Evolutionary conservation across 1,284 basidiomycete species (phyloP).

Genomic region (Ganoderma lucidum): DNA sequence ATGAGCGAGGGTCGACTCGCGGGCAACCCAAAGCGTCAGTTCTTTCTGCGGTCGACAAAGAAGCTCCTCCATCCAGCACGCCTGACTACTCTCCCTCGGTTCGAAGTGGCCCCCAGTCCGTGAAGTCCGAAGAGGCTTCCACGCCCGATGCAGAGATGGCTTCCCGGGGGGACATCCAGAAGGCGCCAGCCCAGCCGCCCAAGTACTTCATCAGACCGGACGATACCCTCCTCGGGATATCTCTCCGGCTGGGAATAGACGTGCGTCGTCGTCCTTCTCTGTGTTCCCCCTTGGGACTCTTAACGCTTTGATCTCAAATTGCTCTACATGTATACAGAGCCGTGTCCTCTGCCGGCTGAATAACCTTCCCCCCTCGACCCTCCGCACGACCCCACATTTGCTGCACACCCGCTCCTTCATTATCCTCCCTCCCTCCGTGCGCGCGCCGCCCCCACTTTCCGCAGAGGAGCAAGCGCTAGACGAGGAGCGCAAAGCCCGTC

Average conservation of each 20-base stretch:
- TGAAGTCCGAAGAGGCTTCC: not conserved
- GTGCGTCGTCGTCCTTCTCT: conserved; percentile 61
- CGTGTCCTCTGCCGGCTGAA: conserved; percentile 70
- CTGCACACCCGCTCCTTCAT: conserved; percentile 73
- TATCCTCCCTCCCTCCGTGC: conserved; percentile 53
- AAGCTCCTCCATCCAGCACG: not conserved
- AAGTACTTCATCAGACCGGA: conserved; percentile 65
- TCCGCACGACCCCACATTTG: conserved; percentile 76
- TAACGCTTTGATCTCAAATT: not conserved
- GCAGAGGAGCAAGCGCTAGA: conserved; percentile 37
- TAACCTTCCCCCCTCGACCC: conserved; percentile 66
- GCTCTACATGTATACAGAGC: conserved; percentile 47
- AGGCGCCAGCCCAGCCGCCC: conserved; percentile 16
- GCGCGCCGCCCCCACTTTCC: conserved; percentile 25
- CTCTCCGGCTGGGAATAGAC: conserved; percentile 65
- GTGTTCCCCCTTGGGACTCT: not conserved
- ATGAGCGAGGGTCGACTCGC: not conserved
- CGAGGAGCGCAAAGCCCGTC: conserved; percentile 48
- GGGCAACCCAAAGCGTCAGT: not conserved
- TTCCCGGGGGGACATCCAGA: not conserved
- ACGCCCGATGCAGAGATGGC: conserved; percentile 4
- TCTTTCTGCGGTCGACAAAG: not conserved
- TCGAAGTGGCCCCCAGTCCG: not conserved
- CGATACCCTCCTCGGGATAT: conserved; percentile 75
- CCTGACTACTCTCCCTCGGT: not conserved